phyloP scores from a whole-genome alignment of 495 filamentous ascomycete species.

The Lasiosphaeriaceae sp. region DNA sequence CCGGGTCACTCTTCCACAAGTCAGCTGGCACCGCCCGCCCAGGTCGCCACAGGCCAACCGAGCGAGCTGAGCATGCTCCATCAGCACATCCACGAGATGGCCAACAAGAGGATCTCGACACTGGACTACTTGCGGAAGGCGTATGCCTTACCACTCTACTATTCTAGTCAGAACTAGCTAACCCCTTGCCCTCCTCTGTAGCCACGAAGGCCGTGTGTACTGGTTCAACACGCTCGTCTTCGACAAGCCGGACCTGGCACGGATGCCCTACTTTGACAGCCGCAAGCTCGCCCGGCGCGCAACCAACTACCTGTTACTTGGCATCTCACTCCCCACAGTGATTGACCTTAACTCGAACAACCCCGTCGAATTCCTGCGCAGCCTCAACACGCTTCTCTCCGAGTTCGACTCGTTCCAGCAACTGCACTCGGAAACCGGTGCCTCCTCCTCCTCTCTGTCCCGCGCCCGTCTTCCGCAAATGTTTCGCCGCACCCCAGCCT shows the following conservation, averaged over 20 bases:
- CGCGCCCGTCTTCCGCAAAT: conserved; percentile 79
- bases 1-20: conserved; percentile 23
- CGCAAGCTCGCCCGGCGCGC: conserved; percentile 79
- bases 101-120: conserved; percentile 92
- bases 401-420: conserved; percentile 94
- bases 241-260: conserved; percentile 72
- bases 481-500: conserved; percentile 63
- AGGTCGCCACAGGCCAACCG: conserved; percentile 28
- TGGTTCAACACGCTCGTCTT: conserved; percentile 98
- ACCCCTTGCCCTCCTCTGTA: conserved; percentile 29
- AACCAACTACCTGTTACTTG: conserved; percentile 89
- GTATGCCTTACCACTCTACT: conserved; percentile 46
- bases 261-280: conserved; percentile 79
- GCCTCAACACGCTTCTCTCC: conserved; percentile 76
- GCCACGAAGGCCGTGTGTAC: conserved; percentile 88
- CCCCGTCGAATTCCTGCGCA: conserved; percentile 78
- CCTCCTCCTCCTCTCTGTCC: conserved; percentile 64
- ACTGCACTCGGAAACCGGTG: conserved; percentile 73
- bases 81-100: conserved; percentile 84
- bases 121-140: conserved; percentile 89
- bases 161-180: too few species aligned
- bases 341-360: conserved; percentile 78
- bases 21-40: conserved; percentile 28
- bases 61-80: conserved; percentile 47
- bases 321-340: conserved; percentile 82